Conservation (phyloP, 1,284 basidiomycete genomes). For the Trichosporon sp. region DNA sequence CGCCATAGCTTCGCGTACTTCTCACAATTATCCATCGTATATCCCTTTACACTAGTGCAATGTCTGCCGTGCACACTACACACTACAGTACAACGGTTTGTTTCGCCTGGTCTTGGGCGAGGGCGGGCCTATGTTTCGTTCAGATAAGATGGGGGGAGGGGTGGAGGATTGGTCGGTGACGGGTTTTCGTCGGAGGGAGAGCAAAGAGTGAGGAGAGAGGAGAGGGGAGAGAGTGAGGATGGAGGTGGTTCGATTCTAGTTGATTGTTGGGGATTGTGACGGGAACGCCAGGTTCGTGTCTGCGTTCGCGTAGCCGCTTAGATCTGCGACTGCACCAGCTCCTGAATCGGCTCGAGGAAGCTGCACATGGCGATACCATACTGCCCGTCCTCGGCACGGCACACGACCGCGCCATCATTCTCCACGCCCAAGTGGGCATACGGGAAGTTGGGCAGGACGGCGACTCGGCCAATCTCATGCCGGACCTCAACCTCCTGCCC, state of each 20-base stretch:
- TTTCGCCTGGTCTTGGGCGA: too few relatives aligned
- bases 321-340: slow-evolving; percentile 5
- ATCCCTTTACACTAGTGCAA: background rate
- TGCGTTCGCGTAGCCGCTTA: background rate
- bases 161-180: background rate
- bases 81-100: background rate
- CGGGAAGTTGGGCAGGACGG: slow-evolving; percentile 53
- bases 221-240: background rate
- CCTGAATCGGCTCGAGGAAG: slow-evolving; percentile 52
- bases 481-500: slow-evolving; percentile 56
- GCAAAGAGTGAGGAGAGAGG: background rate
- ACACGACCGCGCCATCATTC: slow-evolving; percentile 56
- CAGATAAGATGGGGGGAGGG: background rate
- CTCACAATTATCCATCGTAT: background rate
- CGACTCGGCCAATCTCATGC: slow-evolving; percentile 56
- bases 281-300: too few relatives aligned
- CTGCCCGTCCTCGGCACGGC: slow-evolving; percentile 43
- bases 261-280: too few relatives aligned
- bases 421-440: slow-evolving; percentile 55
- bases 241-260: background rate
- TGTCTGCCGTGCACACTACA: background rate
- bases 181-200: background rate
- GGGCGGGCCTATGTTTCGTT: too few relatives aligned
- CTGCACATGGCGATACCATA: slow-evolving; percentile 57
- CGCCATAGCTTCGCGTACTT: background rate